Conservation (phyloP, 495 filamentous ascomycete species). For the Neurospora tetrasperma region DNA sequence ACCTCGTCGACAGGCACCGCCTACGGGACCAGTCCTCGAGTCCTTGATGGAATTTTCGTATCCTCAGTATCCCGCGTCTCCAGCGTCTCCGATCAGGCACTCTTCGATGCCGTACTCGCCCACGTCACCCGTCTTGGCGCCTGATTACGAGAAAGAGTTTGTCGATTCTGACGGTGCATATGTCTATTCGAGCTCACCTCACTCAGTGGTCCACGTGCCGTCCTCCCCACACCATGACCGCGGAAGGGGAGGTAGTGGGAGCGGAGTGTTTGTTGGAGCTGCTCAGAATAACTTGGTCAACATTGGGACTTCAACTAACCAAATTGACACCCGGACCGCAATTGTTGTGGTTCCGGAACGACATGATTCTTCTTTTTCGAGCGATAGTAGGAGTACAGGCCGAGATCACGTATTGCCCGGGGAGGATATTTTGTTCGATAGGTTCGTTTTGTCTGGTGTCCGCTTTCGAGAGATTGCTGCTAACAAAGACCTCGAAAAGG, state of each 20-base stretch:
- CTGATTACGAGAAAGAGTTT: background rate
- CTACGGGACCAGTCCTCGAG: background rate
- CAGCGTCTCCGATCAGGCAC: background rate
- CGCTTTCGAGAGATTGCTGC: background rate
- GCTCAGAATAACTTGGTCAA: slow-evolving; percentile 2
- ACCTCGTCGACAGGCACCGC: background rate
- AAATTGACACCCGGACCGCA: slow-evolving; percentile 19
- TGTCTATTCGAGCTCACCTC: background rate
- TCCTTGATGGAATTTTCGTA: background rate
- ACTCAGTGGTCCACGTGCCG: background rate
- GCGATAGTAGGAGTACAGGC: slow-evolving; percentile 17
- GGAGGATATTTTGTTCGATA: slow-evolving; percentile 23
- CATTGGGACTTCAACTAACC: slow-evolving; percentile 5
- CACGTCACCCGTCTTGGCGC: background rate
- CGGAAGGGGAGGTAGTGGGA: background rate
- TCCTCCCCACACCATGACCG: background rate
- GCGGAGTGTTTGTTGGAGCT: background rate
- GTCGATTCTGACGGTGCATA: background rate
- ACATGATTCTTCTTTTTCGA: slow-evolving; percentile 12
- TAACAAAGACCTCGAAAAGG: slow-evolving; percentile 1
- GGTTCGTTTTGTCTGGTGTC: slow-evolving; percentile 6
- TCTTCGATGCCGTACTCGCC: background rate
- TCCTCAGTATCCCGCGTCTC: background rate
- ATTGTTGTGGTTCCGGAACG: slow-evolving; percentile 16
- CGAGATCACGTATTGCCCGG: slow-evolving; percentile 27